Percentiles rank a stretch among this genome's conserved stretches.
These are phyloP conservation scores for Xylona heveae DNA, from an alignment of 495 filamentous ascomycete genomes.

Conservation along the genomic window DNA sequence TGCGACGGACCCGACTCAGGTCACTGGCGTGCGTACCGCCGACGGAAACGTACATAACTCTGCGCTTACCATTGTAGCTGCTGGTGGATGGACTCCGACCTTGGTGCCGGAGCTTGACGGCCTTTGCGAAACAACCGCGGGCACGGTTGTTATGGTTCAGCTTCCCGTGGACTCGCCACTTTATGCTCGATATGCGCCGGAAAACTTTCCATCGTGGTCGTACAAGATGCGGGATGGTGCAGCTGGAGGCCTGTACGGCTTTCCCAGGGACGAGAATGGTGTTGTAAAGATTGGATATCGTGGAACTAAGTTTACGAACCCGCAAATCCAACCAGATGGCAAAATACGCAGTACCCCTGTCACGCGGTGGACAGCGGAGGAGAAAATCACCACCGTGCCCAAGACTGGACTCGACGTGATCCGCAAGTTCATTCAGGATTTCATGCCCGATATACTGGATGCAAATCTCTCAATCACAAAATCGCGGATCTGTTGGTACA, in stretches of 20 bases:
- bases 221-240: slow-evolving; percentile 16
- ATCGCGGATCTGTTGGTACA: background rate
- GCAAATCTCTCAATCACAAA: slow-evolving; percentile 6
- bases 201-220: slow-evolving; percentile 16
- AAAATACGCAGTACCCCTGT: slow-evolving; percentile 17
- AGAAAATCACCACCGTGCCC: slow-evolving; percentile 6
- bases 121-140: slow-evolving; percentile 23
- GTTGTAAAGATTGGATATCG: slow-evolving; percentile 24
- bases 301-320: slow-evolving; percentile 21
- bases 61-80: slow-evolving; percentile 13
- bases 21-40: slow-evolving; percentile 14
- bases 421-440: slow-evolving; percentile 13
- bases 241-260: slow-evolving; percentile 17
- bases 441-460: slow-evolving; percentile 16
- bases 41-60: slow-evolving; percentile 14
- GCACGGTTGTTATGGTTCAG: slow-evolving; percentile 16
- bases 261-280: slow-evolving; percentile 18
- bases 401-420: slow-evolving; percentile 8
- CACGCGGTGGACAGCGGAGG: slow-evolving; percentile 13
- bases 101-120: slow-evolving; percentile 14
- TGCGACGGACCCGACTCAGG: slow-evolving; percentile 1
- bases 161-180: slow-evolving; percentile 13
- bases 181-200: slow-evolving; percentile 13
- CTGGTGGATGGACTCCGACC: slow-evolving; percentile 17
- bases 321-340: slow-evolving; percentile 11